Percentiles rank a stretch among this genome's conserved stretches.
Evolutionary conservation across 495 filamentous ascomycete species (phyloP).

Genomic region (Clavariopsis aquatica): DNA sequence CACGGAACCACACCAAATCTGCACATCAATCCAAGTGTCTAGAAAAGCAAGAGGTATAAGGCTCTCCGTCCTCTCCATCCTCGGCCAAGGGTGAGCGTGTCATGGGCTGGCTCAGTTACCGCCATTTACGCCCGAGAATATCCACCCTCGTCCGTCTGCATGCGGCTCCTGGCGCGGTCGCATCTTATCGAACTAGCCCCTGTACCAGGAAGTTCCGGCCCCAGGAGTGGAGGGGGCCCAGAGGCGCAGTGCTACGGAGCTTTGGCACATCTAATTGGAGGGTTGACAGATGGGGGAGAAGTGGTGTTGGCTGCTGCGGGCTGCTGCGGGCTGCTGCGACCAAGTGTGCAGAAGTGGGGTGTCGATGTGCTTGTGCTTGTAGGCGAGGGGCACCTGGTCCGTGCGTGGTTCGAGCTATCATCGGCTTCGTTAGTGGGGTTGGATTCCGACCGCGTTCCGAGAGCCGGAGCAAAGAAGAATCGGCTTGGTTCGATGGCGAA

Average conservation of each 20-base stretch:
- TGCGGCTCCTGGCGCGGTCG: background rate
- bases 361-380: no score
- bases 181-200: background rate
- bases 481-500: no score
- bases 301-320: background rate
- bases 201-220: background rate
- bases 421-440: background rate
- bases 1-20: no score
- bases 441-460: background rate
- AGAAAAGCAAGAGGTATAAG: no score
- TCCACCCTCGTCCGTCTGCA: conserved; percentile 3
- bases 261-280: background rate
- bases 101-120: conserved; percentile 7
- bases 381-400: background rate
- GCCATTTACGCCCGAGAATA: conserved; percentile 21
- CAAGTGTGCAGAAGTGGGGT: background rate
- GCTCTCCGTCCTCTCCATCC: background rate
- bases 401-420: background rate
- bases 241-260: background rate
- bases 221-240: background rate
- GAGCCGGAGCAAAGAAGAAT: no score
- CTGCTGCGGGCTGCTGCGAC: background rate
- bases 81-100: conserved; percentile 1
- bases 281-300: background rate
- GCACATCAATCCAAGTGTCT: no score